Percentiles rank a stretch among this genome's conserved stretches.
Conservation (phyloP, 2,329 filamentous ascomycete species). For the Pleoardoris graminearum region DNA sequence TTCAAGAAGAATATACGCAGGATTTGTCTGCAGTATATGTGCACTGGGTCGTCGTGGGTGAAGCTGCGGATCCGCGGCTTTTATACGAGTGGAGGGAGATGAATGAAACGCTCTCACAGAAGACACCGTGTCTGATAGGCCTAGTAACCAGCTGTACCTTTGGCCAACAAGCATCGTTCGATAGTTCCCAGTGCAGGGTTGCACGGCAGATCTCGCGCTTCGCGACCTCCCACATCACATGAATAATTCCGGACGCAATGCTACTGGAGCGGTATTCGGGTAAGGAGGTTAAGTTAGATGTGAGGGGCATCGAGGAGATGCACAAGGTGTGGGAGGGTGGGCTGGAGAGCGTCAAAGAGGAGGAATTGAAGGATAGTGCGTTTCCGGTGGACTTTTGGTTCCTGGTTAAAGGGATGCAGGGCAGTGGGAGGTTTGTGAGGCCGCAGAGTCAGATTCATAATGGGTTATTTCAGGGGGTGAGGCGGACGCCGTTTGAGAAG, state of each 20-base stretch:
- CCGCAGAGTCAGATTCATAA: constrained; percentile 12
- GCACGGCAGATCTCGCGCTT: not conserved
- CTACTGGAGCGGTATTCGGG: constrained; percentile 23
- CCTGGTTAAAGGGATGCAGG: constrained; percentile 12
- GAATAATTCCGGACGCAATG: not conserved
- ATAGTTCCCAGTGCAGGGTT: not conserved
- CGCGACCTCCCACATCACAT: not conserved
- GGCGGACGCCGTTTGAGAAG: constrained; percentile 5
- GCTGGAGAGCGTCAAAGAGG: not conserved
- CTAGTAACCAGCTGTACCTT: too few relatives aligned
- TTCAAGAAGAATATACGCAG: too few relatives aligned
- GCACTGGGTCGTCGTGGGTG: too few relatives aligned
- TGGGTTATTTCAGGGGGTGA: not conserved
- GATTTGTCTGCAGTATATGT: too few relatives aligned
- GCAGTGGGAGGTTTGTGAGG: constrained; percentile 10
- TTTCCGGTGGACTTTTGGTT: constrained; percentile 15
- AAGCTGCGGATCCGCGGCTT: too few relatives aligned
- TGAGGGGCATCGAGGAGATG: constrained; percentile 19
- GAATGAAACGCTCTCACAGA: too few relatives aligned
- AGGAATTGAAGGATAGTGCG: constrained; percentile 7
- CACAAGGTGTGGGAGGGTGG: constrained; percentile 16
- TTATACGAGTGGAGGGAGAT: too few relatives aligned
- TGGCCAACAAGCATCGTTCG: too few relatives aligned
- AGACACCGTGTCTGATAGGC: too few relatives aligned
- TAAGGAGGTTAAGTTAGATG: constrained; percentile 15